Base-by-base conservation (phyloP, 2,329 filamentous ascomycete species). In the Chaetomium sp. region DNA sequence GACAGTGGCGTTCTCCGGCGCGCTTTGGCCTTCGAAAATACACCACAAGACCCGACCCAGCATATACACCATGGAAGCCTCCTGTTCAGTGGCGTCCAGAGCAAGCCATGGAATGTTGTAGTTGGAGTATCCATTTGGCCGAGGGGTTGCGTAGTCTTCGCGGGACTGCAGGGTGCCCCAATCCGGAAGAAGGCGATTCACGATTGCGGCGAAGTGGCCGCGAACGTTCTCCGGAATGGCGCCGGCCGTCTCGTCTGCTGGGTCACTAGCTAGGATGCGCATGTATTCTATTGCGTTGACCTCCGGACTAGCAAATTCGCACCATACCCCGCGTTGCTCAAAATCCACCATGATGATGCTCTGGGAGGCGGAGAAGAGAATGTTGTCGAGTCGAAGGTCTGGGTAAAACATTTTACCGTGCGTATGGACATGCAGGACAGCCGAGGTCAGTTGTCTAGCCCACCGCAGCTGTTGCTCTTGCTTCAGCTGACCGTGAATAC, bases 291-390 rank as follows among this genome's bases (percentile, higher is more conserved):
- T 69, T 34, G 77, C 76, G 63, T 82, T 82, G 58, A 84, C 76
- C 64, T 85, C 81, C 0, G 81, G 81, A 0, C 81, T 74, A 1
- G 77, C 78, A 65, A 84, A 84, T 64, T 82, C 79, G 66, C 77
- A 81, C 81, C 81, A 84, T 1, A 83, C 79, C 6, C 81, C 81
- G 36, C 81, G 75, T 66, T 84, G 81, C 67, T 85, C 81, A 62
- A 85, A 82, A 59, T 85, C 81, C 4, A 84, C 74, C 74, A 85
- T 78, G 62, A 84, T 65, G 8, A 76, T 68, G 53, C 82, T 73
- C 19, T 69, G 70, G 1, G 69, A 62, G 27, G 71, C 70, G 1
- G 78, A 77, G 11, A 83, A 67, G 3, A 84, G 76, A 37, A 84
- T 71, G 60, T 84, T 84, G 66, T 84, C 81, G 4, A 84, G 74